Percentiles rank a stretch among this genome's conserved stretches.
Conservation (phyloP, 2,329 filamentous ascomycete species). For the Geosmithia morbida region DNA sequence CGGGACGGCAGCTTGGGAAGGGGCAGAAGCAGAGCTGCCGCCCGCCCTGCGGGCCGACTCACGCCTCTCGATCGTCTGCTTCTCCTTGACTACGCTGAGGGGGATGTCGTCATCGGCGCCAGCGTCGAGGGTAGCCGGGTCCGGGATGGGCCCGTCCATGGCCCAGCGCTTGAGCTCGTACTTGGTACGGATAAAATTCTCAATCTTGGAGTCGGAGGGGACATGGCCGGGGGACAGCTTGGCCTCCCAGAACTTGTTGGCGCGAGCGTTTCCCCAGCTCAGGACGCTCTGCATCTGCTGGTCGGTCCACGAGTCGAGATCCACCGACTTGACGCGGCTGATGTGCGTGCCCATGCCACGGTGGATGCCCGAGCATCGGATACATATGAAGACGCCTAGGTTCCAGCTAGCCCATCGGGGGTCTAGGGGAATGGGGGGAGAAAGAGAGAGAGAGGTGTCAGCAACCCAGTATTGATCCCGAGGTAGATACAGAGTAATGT, state of each 20-base stretch:
- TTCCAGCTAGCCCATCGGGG: conserved; percentile 99
- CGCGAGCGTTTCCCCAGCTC: conserved; percentile 89
- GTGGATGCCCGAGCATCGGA: conserved; percentile 96
- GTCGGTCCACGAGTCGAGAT: conserved; percentile 96
- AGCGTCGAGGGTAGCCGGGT: conserved; percentile 73
- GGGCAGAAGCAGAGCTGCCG: conserved; percentile 3
- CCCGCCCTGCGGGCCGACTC: conserved; percentile 47
- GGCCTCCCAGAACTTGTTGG: conserved; percentile 98
- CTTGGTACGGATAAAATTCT: conserved; percentile 98
- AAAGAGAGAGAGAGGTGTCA: not conserved
- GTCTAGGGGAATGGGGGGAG: conserved; percentile 53
- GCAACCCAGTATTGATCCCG: too few relatives aligned
- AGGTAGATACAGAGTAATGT: not conserved
- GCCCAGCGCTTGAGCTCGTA: conserved; percentile 98
- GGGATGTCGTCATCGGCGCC: conserved; percentile 80
- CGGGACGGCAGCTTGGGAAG: conserved; percentile 7
- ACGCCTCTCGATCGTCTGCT: conserved; percentile 47
- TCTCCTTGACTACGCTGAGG: conserved; percentile 48
- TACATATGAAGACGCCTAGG: conserved; percentile 91
- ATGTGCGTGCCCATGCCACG: conserved; percentile 98
- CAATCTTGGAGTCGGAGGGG: conserved; percentile 93
- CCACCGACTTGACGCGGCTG: conserved; percentile 93
- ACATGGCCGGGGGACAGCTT: conserved; percentile 85
- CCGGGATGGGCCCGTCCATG: conserved; percentile 94
- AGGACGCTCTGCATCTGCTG: conserved; percentile 91